Conservation (phyloP, 148 eudicot species). For the Vaccinium darrowii region DNA sequence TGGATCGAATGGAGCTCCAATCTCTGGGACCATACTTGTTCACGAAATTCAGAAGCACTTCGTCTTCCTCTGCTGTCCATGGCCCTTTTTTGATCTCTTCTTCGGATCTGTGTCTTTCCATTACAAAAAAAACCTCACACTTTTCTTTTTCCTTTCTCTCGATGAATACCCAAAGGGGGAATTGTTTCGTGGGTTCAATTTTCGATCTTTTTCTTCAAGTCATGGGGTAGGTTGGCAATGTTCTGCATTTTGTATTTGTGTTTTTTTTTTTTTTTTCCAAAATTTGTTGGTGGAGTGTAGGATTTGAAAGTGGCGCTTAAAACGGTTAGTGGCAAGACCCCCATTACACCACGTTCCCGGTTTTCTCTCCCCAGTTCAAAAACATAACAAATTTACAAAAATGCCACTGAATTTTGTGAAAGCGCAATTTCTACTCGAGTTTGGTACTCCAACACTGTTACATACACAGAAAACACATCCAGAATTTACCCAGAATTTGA, state of each 20-base stretch:
- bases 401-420: neutral
- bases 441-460: too few species aligned
- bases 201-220: neutral
- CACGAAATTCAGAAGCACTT: slow-evolving; percentile 67
- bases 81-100: slow-evolving; percentile 70
- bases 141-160: neutral
- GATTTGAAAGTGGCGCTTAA: slow-evolving; percentile 29
- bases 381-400: neutral
- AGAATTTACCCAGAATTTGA: too few species aligned
- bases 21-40: slow-evolving; percentile 71
- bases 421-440: neutral
- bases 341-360: slow-evolving; percentile 22
- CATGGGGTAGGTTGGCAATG: neutral
- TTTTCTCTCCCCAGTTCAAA: neutral
- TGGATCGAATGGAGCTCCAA: slow-evolving; percentile 99
- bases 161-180: neutral
- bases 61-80: slow-evolving; percentile 86
- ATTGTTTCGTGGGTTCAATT: slow-evolving; percentile 1
- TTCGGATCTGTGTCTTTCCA: slow-evolving; percentile 12
- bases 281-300: neutral
- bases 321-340: slow-evolving; percentile 24
- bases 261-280: too few species aligned
- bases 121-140: neutral
- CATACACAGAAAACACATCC: too few species aligned
- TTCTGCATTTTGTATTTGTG: neutral